Percentiles rank a stretch among this genome's conserved stretches.
phyloP scores from a whole-genome alignment of 768 basidiomycete species.

The Myochromella boudieri region DNA sequence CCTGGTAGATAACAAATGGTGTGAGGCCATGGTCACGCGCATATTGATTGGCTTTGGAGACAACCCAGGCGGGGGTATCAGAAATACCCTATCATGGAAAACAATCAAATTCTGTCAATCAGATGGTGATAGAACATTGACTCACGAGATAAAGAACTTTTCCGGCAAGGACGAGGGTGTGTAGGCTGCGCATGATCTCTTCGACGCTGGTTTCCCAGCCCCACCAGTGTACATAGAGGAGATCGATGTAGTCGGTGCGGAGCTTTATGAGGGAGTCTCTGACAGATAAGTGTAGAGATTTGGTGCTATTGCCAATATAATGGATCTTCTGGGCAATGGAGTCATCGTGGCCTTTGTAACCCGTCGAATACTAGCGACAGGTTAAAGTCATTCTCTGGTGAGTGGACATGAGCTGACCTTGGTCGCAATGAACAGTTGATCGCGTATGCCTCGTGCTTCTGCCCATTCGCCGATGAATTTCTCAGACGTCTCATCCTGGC shows the following conservation, averaged over 20 bases:
- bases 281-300: constrained; percentile 39
- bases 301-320: constrained; percentile 39
- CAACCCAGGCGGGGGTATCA: constrained; percentile 50
- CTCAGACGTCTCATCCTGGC: constrained; percentile 40
- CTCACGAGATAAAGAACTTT: constrained; percentile 48
- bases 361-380: constrained; percentile 15
- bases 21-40: constrained; percentile 46
- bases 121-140: not conserved
- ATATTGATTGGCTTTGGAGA: constrained; percentile 48
- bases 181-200: constrained; percentile 56
- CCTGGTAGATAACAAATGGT: constrained; percentile 57
- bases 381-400: not conserved
- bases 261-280: constrained; percentile 41
- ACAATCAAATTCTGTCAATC: not conserved
- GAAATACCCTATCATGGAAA: constrained; percentile 31
- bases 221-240: constrained; percentile 49
- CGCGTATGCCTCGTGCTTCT: constrained; percentile 36
- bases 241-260: constrained; percentile 39
- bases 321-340: constrained; percentile 16
- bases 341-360: constrained; percentile 17
- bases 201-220: constrained; percentile 50
- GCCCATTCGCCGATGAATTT: constrained; percentile 49
- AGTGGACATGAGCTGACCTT: constrained; percentile 22
- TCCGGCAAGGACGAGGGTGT: constrained; percentile 47
- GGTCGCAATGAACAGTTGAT: constrained; percentile 45